Base-by-base conservation (phyloP, 805 yeast species). In the Metschnikowia amazonensis region DNA sequence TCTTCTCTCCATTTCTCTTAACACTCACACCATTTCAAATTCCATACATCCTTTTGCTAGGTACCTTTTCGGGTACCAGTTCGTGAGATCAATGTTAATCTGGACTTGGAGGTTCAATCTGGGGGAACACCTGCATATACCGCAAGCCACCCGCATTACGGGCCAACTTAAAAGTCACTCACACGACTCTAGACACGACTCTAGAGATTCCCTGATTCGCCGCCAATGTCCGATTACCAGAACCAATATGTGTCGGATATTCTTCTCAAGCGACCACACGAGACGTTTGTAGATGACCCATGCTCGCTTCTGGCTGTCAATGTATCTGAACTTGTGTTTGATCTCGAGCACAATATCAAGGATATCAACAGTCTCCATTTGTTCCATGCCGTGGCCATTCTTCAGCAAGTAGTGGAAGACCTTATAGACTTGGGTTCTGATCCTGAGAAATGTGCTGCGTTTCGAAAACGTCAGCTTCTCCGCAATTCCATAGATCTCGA, bases 201-300 rank as follows among this genome's bases (percentile, higher is more conserved):
- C 43, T 16, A n/a, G n/a, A n/a, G n/a, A n/a, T n/a, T n/a, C n/a
- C 23, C 6, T 21, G 6, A 36, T 39, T 44, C 16, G 40, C 34
- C 24, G 45, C 23, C 11, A 5, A 38, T 38, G 42, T 3, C 42
- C 14, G 36, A 29, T 5, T 49, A 52, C 37, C 43, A 24, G 23
- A 46, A 55, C 48, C 44, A 53, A 32, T 51, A 49, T 32, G 55
- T 57, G 23, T 46, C 55, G 10, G 75, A 69, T 25, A 57, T 70
- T 21, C 72, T 69, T 37, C 62, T 70, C 48, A 70, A 70, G 45
- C 60, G 61, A 17, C 60, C 65, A 4, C 64, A 59, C 39, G 70
- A 69, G 51, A 69, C 76, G 14, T 70, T 71, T 56, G 66, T 62
- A 30, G 75, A 71, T 52, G 73, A 62, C 24, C 75, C 76, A 2